These are phyloP conservation scores for Jimgerdemannia flammicorona DNA, from an alignment of 192 early-diverging fungal genomes.

Conservation along the genomic window DNA sequence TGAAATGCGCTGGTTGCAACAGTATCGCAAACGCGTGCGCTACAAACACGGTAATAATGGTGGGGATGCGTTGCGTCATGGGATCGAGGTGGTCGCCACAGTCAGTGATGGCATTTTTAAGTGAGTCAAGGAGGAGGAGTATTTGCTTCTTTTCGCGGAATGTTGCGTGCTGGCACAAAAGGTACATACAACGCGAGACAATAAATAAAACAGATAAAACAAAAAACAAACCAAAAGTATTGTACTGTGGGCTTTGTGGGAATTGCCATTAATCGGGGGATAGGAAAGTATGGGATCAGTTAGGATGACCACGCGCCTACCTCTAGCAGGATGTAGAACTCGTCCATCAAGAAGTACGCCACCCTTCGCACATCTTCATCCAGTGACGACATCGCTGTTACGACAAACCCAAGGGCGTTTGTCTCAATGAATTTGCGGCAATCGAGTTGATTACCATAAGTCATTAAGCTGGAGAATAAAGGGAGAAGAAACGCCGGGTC, in stretches of 20 bases:
- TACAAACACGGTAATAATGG: conserved; percentile 62
- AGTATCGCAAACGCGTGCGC: conserved; percentile 58
- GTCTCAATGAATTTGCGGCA: conserved; percentile 59
- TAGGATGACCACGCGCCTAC: conserved; percentile 25
- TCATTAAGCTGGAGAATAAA: conserved; percentile 53
- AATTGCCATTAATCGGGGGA: no score
- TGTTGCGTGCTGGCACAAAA: neutral
- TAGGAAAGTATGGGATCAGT: no score
- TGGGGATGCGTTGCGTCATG: conserved; percentile 55
- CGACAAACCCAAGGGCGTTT: conserved; percentile 63
- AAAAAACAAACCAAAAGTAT: conserved; percentile 3
- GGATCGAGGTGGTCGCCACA: conserved; percentile 26
- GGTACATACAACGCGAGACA: neutral
- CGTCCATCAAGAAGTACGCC: conserved; percentile 64
- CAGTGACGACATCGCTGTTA: conserved; percentile 59
- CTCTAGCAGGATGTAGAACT: conserved; percentile 53
- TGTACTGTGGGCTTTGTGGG: no score
- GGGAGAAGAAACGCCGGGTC: conserved; percentile 72
- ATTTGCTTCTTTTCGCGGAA: conserved; percentile 73
- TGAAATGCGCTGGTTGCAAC: conserved; percentile 66
- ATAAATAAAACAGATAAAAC: neutral
- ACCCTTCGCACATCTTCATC: conserved; percentile 51
- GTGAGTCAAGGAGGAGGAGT: conserved; percentile 56
- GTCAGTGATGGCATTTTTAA: conserved; percentile 64
- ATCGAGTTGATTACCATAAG: conserved; percentile 49